Evolutionary conservation across 805 yeast genomes (phyloP), one percentile per base, ranked within the genome.

Genomic region (Saccharomycopsis capsularis): DNA sequence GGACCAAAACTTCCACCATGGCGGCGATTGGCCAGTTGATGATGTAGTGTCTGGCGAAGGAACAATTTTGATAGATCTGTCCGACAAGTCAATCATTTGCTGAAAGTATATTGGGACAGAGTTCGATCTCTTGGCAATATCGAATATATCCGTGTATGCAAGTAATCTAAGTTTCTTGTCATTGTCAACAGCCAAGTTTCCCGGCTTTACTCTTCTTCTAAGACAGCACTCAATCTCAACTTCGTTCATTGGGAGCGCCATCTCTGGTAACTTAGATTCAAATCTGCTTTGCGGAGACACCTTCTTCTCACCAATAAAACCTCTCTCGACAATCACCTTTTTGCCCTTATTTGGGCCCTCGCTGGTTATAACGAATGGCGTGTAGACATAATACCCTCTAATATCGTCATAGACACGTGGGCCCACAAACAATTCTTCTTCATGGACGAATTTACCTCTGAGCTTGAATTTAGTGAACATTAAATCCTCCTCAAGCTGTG

Each of bases 361-460:
- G 23, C 43, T 23, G 23, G 55, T 52, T 15, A 52, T 52, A 7
- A 43, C 21, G 58, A 93, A 78, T 11, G 99, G 98, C 4, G 95
- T 83, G 27, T 85, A 78, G 4, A 91, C 73, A 22, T 77, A 66
- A 63, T 86, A 93, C 1, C 99, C 99, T 49, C 79, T 75, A 55
- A 70, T 68, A 40, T 82, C 87, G 53, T 87, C 81, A 55, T 74
- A 73, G 43, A 84, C 70, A 55, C 96, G 74, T 4, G 99, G 98
- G 0, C 98, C 98, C 46, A 93, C 87, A 59, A 86, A 84, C 67
- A 89, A 79, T 63, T 93, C 99, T 60, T 89, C 80, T 13, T 80
- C 78, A 59, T 93, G 90, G 56, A 85, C 82, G 62, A 83, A 93
- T 48, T 71, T 74, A 1, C 99, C 99, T 44, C 74, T 79, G 11